Conservation (phyloP, 352 stramenopile species). For the Elongisporangium undulatum region DNA sequence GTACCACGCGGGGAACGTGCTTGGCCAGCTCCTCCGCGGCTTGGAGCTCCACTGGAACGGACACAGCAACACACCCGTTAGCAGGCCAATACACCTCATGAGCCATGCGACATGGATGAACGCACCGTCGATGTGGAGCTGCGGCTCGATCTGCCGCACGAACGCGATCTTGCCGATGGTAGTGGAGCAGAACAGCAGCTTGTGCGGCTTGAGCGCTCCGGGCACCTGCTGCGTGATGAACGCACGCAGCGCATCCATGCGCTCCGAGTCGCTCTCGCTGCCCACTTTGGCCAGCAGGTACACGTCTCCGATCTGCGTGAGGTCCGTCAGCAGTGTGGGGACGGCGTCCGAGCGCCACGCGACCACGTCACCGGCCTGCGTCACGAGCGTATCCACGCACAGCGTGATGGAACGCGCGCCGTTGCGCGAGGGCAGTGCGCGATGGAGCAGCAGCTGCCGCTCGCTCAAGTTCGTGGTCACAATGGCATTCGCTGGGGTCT, state of each 20-base stretch:
- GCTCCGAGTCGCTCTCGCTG: conserved; percentile 19
- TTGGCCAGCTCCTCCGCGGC: conserved; percentile 65
- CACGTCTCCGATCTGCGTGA: conserved; percentile 58
- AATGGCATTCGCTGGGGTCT: conserved; percentile 20
- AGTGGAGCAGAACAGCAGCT: conserved; percentile 82
- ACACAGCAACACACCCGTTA: conserved; percentile 7
- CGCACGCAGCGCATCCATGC: conserved; percentile 37
- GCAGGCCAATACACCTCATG: conserved; percentile 1
- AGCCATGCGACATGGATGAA: not conserved
- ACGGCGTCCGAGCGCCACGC: conserved; percentile 45
- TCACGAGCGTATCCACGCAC: conserved; percentile 47
- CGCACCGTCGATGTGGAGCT: conserved; percentile 78
- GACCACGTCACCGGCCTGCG: conserved; percentile 18
- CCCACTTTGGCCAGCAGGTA: conserved; percentile 55
- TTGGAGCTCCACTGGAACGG: conserved; percentile 39
- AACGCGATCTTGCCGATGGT: conserved; percentile 76
- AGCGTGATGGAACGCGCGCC: conserved; percentile 67
- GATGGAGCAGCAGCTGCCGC: conserved; percentile 51
- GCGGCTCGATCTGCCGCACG: conserved; percentile 83
- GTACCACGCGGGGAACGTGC: conserved; percentile 69
- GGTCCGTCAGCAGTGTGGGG: conserved; percentile 42
- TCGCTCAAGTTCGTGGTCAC: conserved; percentile 37
- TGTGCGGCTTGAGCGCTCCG: conserved; percentile 48
- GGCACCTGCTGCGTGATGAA: conserved; percentile 25
- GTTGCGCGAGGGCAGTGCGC: conserved; percentile 51